Base-by-base conservation (phyloP, 148 eudicot species). In the Rhododendron vialii region DNA sequence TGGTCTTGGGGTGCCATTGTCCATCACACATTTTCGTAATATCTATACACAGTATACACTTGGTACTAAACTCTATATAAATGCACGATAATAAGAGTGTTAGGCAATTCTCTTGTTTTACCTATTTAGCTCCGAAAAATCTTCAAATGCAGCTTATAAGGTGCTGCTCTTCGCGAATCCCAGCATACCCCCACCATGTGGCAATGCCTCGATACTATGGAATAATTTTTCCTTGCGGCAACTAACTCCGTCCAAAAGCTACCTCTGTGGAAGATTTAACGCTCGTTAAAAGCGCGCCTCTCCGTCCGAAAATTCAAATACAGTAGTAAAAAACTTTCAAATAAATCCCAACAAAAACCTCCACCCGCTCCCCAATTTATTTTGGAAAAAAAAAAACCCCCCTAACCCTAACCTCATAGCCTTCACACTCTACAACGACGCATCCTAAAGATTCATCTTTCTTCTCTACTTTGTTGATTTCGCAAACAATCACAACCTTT, bases 111-210 rank as follows among this genome's bases (percentile, higher is more conserved):
- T n/a, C n/a, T n/a, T n/a, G n/a, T n/a, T n/a, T n/a, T n/a, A n/a
- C n/a, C n/a, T n/a, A n/a, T n/a, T n/a, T n/a, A n/a, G n/a, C n/a
- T n/a, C n/a, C n/a, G n/a, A n/a, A n/a, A n/a, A n/a, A n/a, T n/a
- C n/a, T n/a, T n/a, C n/a, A n/a, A n/a, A n/a, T n/a, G n/a, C n/a
- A n/a, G n/a, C n/a, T n/a, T n/a, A n/a, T n/a, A n/a, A n/a, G n/a
- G n/a, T n/a, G n/a, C n/a, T n/a, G n/a, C n/a, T n/a, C n/a, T n/a
- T n/a, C n/a, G n/a, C n/a, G n/a, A n/a, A n/a, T n/a, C n/a, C n/a
- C n/a, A n/a, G n/a, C n/a, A n/a, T n/a, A n/a, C n/a, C n/a, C n/a
- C 0, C 45, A 41, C 45, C 1, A 41, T 0, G 8, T 0, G 45
- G 7, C 8, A 41, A 41, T 41, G 45, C 1, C 45, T 41, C 45